Base-by-base conservation (phyloP, 805 yeast species). In the Pichia membranifaciens region DNA sequence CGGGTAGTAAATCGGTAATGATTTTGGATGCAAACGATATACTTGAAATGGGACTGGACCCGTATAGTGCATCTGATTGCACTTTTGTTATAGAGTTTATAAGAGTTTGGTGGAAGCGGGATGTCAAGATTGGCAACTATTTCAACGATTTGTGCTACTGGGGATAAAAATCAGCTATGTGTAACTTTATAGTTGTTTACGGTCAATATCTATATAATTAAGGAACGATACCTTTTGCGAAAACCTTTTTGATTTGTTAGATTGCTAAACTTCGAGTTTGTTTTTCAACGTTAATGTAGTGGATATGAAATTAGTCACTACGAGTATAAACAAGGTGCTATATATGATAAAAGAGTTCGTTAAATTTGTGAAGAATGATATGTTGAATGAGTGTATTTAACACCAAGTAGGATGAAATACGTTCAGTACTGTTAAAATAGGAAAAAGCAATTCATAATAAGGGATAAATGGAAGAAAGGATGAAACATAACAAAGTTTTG, bases 11-110 rank as follows among this genome's bases (percentile, higher is more conserved):
- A 36, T 35, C 43, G 33, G 51, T 25, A 12, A 44, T 40, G 13
- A 18, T 40, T 6, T 38, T 52, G n/a, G 40, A 38, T 35, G 52
- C 51, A 6, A 66, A 71, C 18, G 83, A 79, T 56, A 54, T 79
- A 37, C 60, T 67, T 21, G 80, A 76, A 49, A 75, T 79, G 80
- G 84, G 84, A 2, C 60, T 79, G 37, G 83, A 79, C 56, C 81
- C 83, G 4, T 69, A 74, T 51, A 70, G 77, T 20, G 22, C 54
- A 1, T 58, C 64, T 5, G 84, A 79, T 57, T 56, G 71, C 15
- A 66, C 65, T 23, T 78, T 79, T 56, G 57, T 77, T 13, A 51
- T 62, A 29, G 64, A 67, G 10, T 60, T 79, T 37, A 68, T 74
- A 2, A 57, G 62, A 9, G 53, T 66, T 3, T 78, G 81, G 79